Conservation (phyloP, 2,329 filamentous ascomycete genomes). For the Shiraia sp. region DNA sequence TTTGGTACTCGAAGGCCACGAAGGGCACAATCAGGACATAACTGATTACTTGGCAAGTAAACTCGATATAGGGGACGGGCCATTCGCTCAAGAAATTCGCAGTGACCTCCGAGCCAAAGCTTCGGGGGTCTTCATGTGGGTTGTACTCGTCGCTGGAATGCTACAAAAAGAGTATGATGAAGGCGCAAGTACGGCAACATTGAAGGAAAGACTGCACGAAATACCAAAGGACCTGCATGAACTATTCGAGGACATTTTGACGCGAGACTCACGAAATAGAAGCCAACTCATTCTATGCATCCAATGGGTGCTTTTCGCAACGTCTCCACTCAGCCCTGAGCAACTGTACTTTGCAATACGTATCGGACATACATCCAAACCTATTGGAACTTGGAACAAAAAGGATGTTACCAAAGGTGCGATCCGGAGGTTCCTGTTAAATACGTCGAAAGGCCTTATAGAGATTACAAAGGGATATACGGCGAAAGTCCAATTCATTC, state of each 20-base stretch:
- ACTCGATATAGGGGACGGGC: slow-evolving; percentile 24
- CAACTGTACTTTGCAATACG: slow-evolving; percentile 20
- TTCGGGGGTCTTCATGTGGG: slow-evolving; percentile 52
- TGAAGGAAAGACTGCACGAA: slow-evolving; percentile 41
- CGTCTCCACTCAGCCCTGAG: slow-evolving; percentile 13
- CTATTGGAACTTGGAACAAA: slow-evolving; percentile 10
- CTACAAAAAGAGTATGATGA: slow-evolving; percentile 48
- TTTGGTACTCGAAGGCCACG: slow-evolving; percentile 42
- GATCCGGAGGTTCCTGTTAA: slow-evolving; percentile 18
- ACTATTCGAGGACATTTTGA: slow-evolving; percentile 52
- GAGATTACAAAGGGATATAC: slow-evolving; percentile 15
- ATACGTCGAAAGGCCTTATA: slow-evolving; percentile 24
- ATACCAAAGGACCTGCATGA: slow-evolving; percentile 50
- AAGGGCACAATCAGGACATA: slow-evolving; percentile 46
- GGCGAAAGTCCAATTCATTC: slow-evolving; percentile 33
- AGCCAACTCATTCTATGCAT: slow-evolving; percentile 16
- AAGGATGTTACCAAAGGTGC: slow-evolving; percentile 11
- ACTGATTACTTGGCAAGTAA: slow-evolving; percentile 22
- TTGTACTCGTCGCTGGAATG: slow-evolving; percentile 38
- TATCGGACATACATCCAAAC: slow-evolving; percentile 5
- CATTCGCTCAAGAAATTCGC: slow-evolving; percentile 25
- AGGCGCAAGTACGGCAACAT: slow-evolving; percentile 35
- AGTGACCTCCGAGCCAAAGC: slow-evolving; percentile 43
- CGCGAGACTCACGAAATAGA: slow-evolving; percentile 45
- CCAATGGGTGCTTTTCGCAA: slow-evolving; percentile 24